Evolutionary conservation across 2,329 filamentous ascomycete species (phyloP).

Genomic region (Elsinoe fawcettii): DNA sequence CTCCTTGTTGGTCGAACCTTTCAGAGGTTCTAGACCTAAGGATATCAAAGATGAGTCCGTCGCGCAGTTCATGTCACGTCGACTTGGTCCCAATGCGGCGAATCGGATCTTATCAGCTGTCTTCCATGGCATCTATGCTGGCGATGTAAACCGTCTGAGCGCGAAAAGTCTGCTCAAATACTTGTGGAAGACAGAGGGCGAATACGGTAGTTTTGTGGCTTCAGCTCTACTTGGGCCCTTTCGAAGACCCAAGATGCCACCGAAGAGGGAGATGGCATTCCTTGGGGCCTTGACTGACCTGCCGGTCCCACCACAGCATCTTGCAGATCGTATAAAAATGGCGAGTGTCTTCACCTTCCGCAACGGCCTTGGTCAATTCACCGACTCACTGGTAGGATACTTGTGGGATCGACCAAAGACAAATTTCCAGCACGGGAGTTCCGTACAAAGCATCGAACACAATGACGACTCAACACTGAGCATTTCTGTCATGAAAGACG

Average conservation of each 20-base stretch:
- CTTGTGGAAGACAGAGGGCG: constrained; percentile 42
- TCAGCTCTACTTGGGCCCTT: constrained; percentile 25
- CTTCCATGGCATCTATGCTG: constrained; percentile 86
- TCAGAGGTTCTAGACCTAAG: constrained; percentile 24
- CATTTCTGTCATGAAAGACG: constrained; percentile 19
- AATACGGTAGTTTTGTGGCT: constrained; percentile 34
- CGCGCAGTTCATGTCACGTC: constrained; percentile 54
- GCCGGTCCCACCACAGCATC: constrained; percentile 2
- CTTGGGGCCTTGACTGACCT: constrained; percentile 4
- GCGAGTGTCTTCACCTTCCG: constrained; percentile 39
- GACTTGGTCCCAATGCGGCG: constrained; percentile 49
- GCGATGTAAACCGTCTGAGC: constrained; percentile 75
- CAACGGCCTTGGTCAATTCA: constrained; percentile 36
- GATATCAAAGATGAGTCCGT: constrained; percentile 59
- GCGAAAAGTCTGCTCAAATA: constrained; percentile 54
- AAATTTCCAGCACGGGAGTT: constrained; percentile 32
- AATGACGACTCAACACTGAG: constrained; percentile 33
- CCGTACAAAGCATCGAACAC: constrained; percentile 31
- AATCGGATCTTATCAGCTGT: constrained; percentile 69
- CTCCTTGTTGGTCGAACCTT: constrained; percentile 31
- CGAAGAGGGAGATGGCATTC: constrained; percentile 7
- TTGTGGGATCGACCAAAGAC: constrained; percentile 34
- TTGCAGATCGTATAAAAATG: constrained; percentile 23
- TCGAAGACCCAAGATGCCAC: constrained; percentile 30
- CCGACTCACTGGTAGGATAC: constrained; percentile 29